Evolutionary conservation across 129 eudicot genomes (phyloP), one percentile per base, ranked within the genome.

Genomic region (Helichrysum umbraculigerum): DNA sequence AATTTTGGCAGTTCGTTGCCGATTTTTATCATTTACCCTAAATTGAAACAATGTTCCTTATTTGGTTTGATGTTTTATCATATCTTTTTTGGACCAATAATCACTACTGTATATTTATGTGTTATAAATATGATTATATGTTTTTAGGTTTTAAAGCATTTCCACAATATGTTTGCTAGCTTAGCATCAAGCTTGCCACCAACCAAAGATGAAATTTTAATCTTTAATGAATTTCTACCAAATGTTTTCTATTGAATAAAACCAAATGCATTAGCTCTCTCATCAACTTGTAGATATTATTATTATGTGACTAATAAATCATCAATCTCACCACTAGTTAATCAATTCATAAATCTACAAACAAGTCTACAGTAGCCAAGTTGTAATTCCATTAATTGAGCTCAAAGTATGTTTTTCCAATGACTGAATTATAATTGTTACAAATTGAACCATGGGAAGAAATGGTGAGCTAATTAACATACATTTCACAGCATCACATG

Each of bases 151-250:
- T 20, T 58, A 62, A 25, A 11, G 33, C 34, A 21, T 62, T 62
- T 62, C 34, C 37, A 61, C 20, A 61, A 4, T 8, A 25, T 4
- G 35, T 61, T 61, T 14, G 16, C 67, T 3, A 61, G 16, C 28
- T 70, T 70, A 28, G 44, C 61, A 51, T 19, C 65, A 71, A 71
- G 61, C n/a, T n/a, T n/a, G n/a, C 47, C 16, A 44, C 52, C 52
- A 44, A 44, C 52, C 6, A 72, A 30, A 34, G 34, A 56, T 33
- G 3, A 25, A 22, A 4, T 44, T 0, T 11, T 2, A 8, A 25
- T 60, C 65, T 44, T 9, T 58, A 60, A 21, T 44, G 19, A 29
- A 32, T 16, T 6, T 29, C 30, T 47, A 70, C 35, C 22, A 28
- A 70, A 22, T 47, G 9, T 17, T 70, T 30, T 16, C 10, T 32